Conservation (phyloP, 176 grass and related monocot species). For the Triticum aestivum region IWGSC_CS_RefSeq_v2.1 NC_057812.1:661606378-661606877, state of each 20-base stretch:
- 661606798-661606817: constrained; percentile 33
- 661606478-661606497: neutral
- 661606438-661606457: neutral
- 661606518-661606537: neutral
- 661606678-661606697: constrained; percentile 37
- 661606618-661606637: constrained; percentile 39
- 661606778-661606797: constrained; percentile 68
- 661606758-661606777: constrained; percentile 29
- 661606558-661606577: constrained; percentile 15
- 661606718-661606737: constrained; percentile 23
- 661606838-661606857: constrained; percentile 42
- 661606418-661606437: neutral
- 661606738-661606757: neutral
- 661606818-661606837: constrained; percentile 44
- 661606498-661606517: neutral
- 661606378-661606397: too few species aligned
- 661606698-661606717: constrained; percentile 30
- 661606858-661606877: neutral
- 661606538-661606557: constrained; percentile 5
- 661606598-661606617: constrained; percentile 39
- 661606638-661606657: constrained; percentile 26
- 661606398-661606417: neutral
- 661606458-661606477: neutral
- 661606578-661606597: constrained; percentile 29
- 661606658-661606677: constrained; percentile 31